Evolutionary conservation across 1,284 basidiomycete genomes (phyloP).

Genomic region (Mycosarcoma maydis): DNA sequence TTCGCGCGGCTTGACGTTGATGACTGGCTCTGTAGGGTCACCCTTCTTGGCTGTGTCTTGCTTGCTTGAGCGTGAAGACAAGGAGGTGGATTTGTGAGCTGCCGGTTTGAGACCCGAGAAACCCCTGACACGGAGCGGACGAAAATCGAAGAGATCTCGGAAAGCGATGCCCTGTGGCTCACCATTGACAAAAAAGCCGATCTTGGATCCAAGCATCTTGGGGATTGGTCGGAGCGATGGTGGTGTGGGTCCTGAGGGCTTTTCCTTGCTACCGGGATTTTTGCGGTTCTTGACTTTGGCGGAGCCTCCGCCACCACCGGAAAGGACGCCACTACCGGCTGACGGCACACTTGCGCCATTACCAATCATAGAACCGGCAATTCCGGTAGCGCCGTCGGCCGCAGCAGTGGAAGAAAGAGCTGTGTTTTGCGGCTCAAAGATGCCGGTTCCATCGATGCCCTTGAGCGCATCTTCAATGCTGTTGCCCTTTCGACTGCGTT

Average conservation of each 20-base stretch:
- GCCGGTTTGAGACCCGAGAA: slow-evolving; percentile 20
- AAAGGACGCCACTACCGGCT: slow-evolving; percentile 1
- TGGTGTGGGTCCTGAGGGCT: slow-evolving; percentile 27
- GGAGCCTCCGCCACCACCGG: slow-evolving; percentile 11
- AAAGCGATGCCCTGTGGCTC: slow-evolving; percentile 86
- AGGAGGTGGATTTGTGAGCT: slow-evolving; percentile 3
- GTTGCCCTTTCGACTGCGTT: slow-evolving; percentile 64
- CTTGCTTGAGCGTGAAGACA: slow-evolving; percentile 13
- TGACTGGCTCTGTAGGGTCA: slow-evolving; percentile 25
- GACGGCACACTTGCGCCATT: not conserved
- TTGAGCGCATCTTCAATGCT: slow-evolving; percentile 35
- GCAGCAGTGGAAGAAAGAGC: not conserved
- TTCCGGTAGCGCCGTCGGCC: slow-evolving; percentile 10
- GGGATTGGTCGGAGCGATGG: slow-evolving; percentile 75
- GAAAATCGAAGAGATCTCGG: slow-evolving; percentile 86
- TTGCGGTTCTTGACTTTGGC: slow-evolving; percentile 45
- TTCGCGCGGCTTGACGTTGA: slow-evolving; percentile 68
- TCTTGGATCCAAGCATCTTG: slow-evolving; percentile 76
- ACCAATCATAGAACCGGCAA: slow-evolving; percentile 1
- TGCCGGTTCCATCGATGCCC: slow-evolving; percentile 36
- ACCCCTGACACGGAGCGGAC: slow-evolving; percentile 73
- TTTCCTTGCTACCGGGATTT: slow-evolving; percentile 38
- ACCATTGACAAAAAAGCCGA: slow-evolving; percentile 94
- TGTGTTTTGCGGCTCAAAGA: slow-evolving; percentile 17
- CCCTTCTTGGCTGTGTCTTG: slow-evolving; percentile 6